Conservation (phyloP, 805 yeast genomes). For the Suhomyces canberraensis region DNA sequence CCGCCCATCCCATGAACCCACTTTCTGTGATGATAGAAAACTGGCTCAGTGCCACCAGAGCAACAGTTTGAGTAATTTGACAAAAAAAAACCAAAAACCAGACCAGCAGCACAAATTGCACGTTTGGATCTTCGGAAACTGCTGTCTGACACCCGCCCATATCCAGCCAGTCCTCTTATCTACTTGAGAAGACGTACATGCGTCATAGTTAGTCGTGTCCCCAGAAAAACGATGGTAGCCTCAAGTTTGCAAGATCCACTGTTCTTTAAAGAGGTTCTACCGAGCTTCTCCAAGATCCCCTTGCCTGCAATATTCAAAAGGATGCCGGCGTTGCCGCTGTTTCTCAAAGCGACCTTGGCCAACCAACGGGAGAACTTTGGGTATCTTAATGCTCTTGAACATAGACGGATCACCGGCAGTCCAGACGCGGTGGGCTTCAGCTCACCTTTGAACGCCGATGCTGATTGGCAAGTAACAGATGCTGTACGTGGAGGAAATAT, state of each 20-base stretch:
- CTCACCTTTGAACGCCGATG: background rate
- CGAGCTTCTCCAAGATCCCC: conserved; percentile 2
- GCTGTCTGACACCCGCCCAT: too few relatives aligned
- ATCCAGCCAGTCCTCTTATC: too few relatives aligned
- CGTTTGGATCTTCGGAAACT: too few relatives aligned
- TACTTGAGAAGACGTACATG: too few relatives aligned
- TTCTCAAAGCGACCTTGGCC: conserved; percentile 7
- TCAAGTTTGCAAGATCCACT: background rate
- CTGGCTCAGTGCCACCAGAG: too few relatives aligned
- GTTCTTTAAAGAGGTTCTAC: background rate
- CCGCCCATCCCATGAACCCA: too few relatives aligned
- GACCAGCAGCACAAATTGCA: too few relatives aligned
- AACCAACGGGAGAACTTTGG: conserved; percentile 12
- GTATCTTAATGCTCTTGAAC: conserved; percentile 9
- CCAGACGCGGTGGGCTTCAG: conserved; percentile 3
- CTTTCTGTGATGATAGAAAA: too few relatives aligned
- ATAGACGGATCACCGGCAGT: conserved; percentile 3
- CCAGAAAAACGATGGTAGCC: background rate
- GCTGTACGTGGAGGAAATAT: conserved; percentile 6
- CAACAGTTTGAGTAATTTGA: too few relatives aligned
- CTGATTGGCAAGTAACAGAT: conserved; percentile 5
- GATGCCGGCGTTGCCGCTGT: conserved; percentile 8
- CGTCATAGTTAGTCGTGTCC: conserved; percentile 1
- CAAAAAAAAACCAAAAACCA: too few relatives aligned
- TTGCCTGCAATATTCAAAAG: conserved; percentile 2